phyloP scores from a whole-genome alignment of 2,329 filamentous ascomycete species.

The Aspergillus fructus region DNA sequence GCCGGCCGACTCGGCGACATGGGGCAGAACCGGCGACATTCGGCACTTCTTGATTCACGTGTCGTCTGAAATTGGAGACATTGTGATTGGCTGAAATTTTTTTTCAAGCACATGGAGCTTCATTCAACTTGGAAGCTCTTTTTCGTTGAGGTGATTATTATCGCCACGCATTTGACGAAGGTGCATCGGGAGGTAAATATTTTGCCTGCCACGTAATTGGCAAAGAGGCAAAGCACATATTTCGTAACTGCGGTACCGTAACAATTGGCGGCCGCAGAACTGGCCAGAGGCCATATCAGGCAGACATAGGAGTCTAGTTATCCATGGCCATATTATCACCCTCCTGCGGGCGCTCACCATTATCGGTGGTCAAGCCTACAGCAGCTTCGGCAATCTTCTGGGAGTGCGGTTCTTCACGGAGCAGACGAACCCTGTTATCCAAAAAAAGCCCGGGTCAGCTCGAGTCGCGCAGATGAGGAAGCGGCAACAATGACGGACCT shows the following conservation, averaged over 20 bases:
- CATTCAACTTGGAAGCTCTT: background rate
- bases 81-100: constrained; percentile 21
- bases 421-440: constrained; percentile 66
- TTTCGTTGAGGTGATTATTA: background rate
- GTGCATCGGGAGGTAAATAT: background rate
- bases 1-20: constrained; percentile 18
- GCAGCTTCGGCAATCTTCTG: constrained; percentile 84
- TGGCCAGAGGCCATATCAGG: background rate
- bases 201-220: background rate
- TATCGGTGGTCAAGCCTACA: constrained; percentile 69
- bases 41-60: constrained; percentile 28
- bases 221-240: background rate
- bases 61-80: constrained; percentile 8
- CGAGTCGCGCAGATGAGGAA: background rate
- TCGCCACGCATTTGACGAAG: background rate
- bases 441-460: background rate
- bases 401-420: constrained; percentile 81
- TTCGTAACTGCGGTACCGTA: background rate
- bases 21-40: constrained; percentile 25
- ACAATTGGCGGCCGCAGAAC: background rate
- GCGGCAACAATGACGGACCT: constrained; percentile 49
- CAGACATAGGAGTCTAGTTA: constrained; percentile 21
- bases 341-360: constrained; percentile 50
- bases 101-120: background rate
- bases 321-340: constrained; percentile 41